Base-by-base conservation (phyloP, 768 basidiomycete genomes). In the Kwoniella pini region DNA sequence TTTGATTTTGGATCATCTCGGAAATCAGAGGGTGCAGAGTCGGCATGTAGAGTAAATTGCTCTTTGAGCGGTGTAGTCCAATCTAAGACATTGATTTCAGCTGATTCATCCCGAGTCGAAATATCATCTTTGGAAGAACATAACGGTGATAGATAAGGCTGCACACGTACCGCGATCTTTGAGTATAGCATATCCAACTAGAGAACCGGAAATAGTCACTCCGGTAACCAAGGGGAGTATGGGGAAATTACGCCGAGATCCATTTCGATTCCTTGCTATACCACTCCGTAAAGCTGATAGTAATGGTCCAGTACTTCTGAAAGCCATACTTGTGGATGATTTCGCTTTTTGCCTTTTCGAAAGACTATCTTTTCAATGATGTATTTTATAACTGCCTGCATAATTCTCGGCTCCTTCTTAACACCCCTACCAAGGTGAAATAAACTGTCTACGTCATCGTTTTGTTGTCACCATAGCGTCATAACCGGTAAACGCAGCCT, bases 1-100 rank as follows among this genome's bases (percentile, higher is more conserved):
- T 60, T 30, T 0, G 58, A 60, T 27, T 54, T 53, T 24, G 59
- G 52, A 49, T 61, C 59, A 30, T 61, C 59, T 46, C 59, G 51
- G n/a, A 54, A 31, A 30, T 61, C 52, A 7, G 24, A 21, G 3
- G 43, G 28, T 0, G 43, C 52, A 26, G 59, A 54, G 19, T 61
- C 59, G 9, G 59, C 59, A 40, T 61, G 51, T 11, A 60, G 24
- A 3, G 36, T 19, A 30, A 53, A 53, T 21, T 40, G 42, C 19
- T 36, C 33, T 27, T 40, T 49, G 5, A 58, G 19, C 3, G 6
- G 17, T 17, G 36, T 26, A 15, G 19, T n/a, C 2, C 42, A 11
- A 51, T 7, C 57, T 56, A 17, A 46, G n/a, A 28, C n/a, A n/a
- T n/a, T n/a, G n/a, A n/a, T n/a, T n/a, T n/a, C n/a, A n/a, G n/a